Percentiles rank a stretch among this genome's conserved stretches.
These are phyloP conservation scores for Dispira simplex DNA, from an alignment of 192 early-diverging fungal genomes.

Conservation along the genomic window DNA sequence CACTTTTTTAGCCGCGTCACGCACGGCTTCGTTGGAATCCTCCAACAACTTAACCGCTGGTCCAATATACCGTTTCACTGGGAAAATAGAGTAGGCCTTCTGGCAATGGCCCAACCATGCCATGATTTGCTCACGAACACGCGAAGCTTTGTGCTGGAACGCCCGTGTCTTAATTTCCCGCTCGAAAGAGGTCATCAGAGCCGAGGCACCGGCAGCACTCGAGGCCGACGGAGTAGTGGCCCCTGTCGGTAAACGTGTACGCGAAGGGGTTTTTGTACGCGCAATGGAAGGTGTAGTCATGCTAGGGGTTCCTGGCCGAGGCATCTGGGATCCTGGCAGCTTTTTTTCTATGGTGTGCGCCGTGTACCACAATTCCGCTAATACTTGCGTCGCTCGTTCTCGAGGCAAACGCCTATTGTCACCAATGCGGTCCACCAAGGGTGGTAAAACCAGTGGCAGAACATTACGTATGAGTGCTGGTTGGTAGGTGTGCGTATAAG, in stretches of 20 bases:
- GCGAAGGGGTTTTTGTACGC: background rate
- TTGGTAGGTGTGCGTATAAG: background rate
- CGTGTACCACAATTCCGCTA: constrained; percentile 3
- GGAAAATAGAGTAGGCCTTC: background rate
- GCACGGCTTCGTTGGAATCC: constrained; percentile 5
- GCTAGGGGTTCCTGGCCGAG: constrained; percentile 3
- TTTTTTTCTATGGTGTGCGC: background rate
- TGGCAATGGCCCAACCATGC: constrained; percentile 1
- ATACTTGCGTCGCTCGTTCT: constrained; percentile 3
- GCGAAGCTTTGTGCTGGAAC: constrained; percentile 5
- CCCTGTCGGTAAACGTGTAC: background rate
- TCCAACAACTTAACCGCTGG: constrained; percentile 1
- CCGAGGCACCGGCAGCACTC: background rate
- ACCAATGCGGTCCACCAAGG: constrained; percentile 2
- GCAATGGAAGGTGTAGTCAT: background rate
- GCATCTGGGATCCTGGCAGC: background rate
- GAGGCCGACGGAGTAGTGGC: background rate
- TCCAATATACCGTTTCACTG: background rate
- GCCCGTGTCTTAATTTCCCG: constrained; percentile 7
- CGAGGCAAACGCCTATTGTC: constrained; percentile 3
- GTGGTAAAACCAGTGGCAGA: background rate
- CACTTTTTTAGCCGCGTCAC: background rate
- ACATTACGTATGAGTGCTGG: background rate
- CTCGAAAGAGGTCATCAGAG: background rate
- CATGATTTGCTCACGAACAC: constrained; percentile 2